Base-by-base conservation (phyloP, 192 early-diverging fungal species). In the Oehlia diaphana region DNA sequence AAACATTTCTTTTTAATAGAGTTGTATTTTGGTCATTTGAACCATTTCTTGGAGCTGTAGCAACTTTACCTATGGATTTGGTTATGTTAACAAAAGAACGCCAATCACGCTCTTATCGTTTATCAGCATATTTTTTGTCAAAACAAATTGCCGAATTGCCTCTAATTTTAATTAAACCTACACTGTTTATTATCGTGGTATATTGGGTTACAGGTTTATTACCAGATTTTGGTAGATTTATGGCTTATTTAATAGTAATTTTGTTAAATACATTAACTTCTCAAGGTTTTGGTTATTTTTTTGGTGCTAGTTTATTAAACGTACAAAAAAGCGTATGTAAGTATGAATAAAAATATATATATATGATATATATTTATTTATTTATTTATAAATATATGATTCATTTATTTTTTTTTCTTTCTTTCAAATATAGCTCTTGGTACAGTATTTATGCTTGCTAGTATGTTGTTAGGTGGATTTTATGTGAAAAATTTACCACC, bases 221-320 rank as follows among this genome's bases (percentile, higher is more conserved):
- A 53, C 62, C 61, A 26, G 19, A 21, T 65, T 31, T 26, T 76
- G 28, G 75, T 26, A 37, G n/a, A 23, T 76, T 76, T 28, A 6
- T 76, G 39, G 35, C 63, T 44, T 47, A 64, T 23, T 12, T 37
- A 63, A 39, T 47, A 65, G 35, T 61, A 9, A 31, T 33, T 61
- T 49, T 76, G 28, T 1, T 76, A 21, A 8, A 35, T 6, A 49
- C 39, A 5, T 47, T 76, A 2, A 23, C 63, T 8, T 19, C 75
- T n/a, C 75, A 76, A n/a, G 47, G 58, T 65, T 76, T 76, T 64
- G 75, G 75, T 8, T 76, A 76, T 47, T 50, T 76, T 19, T 26
- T 65, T 42, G 75, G 75, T 10, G 75, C 75, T 26, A 23, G 23
- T 13, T 49, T 76, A 14, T 42, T 76, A 37, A 19, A 76, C 31